These are phyloP conservation scores for Trametes polyzona DNA, from an alignment of 1,284 basidiomycete species.

Conservation along the genomic window DNA sequence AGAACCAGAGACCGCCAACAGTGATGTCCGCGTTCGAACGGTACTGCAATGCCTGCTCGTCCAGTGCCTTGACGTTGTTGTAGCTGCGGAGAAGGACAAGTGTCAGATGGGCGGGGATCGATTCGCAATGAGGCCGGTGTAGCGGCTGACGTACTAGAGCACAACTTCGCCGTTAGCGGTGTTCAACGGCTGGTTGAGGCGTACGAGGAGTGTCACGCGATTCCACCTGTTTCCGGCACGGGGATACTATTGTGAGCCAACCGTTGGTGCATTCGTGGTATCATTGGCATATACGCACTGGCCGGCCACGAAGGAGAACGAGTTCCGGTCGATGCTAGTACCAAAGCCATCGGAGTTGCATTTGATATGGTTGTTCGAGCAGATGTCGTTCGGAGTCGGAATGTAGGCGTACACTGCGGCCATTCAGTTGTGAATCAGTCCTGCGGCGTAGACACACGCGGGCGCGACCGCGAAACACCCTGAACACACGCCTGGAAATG, in stretches of 20 bases:
- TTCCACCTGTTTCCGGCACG: constrained; percentile 31
- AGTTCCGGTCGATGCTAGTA: constrained; percentile 44
- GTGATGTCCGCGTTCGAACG: constrained; percentile 29
- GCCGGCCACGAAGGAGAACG: constrained; percentile 47
- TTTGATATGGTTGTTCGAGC: constrained; percentile 28
- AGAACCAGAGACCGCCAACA: constrained; percentile 55
- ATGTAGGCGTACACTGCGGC: constrained; percentile 41
- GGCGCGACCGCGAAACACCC: neutral
- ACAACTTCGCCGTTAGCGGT: constrained; percentile 35
- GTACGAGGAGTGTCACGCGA: constrained; percentile 34
- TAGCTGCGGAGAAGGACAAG: constrained; percentile 24
- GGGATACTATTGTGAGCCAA: neutral
- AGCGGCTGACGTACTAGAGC: constrained; percentile 33
- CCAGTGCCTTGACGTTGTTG: constrained; percentile 36
- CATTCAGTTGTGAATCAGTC: neutral
- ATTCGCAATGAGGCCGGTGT: neutral
- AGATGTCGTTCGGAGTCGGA: constrained; percentile 31
- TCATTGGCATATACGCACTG: constrained; percentile 45
- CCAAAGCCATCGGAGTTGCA: constrained; percentile 49
- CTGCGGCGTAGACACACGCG: neutral
- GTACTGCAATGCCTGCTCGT: constrained; percentile 31
- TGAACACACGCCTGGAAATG: neutral
- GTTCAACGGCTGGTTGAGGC: constrained; percentile 32
- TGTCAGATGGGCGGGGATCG: neutral
- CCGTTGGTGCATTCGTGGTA: neutral